Evolutionary conservation across 208 protist genomes (phyloP), one percentile per base, ranked within the genome.

Genomic region (Trypanosomatidae sp.): DNA sequence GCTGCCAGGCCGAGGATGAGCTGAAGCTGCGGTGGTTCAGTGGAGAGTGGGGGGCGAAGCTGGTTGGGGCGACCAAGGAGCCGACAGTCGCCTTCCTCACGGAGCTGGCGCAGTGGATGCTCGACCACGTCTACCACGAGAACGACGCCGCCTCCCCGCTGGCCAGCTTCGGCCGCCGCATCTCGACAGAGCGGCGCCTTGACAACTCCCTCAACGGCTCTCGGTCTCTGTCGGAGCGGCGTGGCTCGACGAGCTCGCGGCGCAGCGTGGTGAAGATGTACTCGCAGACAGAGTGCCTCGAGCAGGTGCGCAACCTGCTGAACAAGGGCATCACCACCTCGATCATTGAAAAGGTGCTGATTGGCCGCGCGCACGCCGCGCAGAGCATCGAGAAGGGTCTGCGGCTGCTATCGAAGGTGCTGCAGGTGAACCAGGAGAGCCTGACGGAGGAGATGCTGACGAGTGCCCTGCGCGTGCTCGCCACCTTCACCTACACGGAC

Each of bases 1-100:
- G 74, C 56, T 80, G 88, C 47, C 85, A 93, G 56, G 91, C 91
- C 12, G 84, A 89, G 47, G 90, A 94, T 47, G 91, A 95, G 75
- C 82, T 97, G 59, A 92, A 91, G 80, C 75, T 93, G 56, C 79
- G 89, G n/a, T 95, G 93, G 93, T 94, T 97, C 59, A 94, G 87
- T 66, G 87, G 91, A 15, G 91, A 97, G 71, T 97, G 93, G 91
- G 89, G 91, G 62, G 86, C 75, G 36, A 84, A 85, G 78, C 80
- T 97, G 41, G 88, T 95, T 66, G 91, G 93, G 0, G 68, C 70
- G 30, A 82, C 71, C 5, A 84, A 90, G 44, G 85, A 93, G 49
- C 44, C 70, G 19, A 83, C 87, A 25, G 84, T 83, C 17, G 76
- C 79, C 33, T 87, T 83, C 6, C 76, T 97, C 49, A 79, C 82